These are phyloP conservation scores for Fistulinella prunicolor DNA, from an alignment of 768 basidiomycete genomes.

Conservation along the genomic window DNA sequence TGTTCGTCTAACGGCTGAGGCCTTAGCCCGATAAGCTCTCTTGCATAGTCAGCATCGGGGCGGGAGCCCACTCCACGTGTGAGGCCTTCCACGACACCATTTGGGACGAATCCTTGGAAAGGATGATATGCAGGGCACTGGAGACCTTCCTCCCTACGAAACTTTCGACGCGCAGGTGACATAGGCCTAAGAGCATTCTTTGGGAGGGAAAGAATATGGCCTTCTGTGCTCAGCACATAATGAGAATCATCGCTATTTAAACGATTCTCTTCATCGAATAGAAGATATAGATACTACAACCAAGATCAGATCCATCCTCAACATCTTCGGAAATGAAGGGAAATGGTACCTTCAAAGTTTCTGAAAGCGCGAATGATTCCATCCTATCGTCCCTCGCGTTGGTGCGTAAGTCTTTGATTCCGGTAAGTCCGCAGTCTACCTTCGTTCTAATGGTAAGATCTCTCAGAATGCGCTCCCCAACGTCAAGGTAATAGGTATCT, in stretches of 20 bases:
- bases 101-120: slow-evolving; percentile 32
- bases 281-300: slow-evolving; percentile 80
- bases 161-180: slow-evolving; percentile 55
- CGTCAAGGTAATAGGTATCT: slow-evolving; percentile 89
- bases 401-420: slow-evolving; percentile 74
- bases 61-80: slow-evolving; percentile 68
- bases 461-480: slow-evolving; percentile 78
- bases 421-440: slow-evolving; percentile 83
- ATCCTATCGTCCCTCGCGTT: slow-evolving; percentile 88
- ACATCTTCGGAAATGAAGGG: background rate
- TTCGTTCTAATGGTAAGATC: slow-evolving; percentile 74
- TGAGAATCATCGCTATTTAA: slow-evolving; percentile 77
- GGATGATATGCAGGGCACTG: slow-evolving; percentile 74
- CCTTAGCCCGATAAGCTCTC: slow-evolving; percentile 58
- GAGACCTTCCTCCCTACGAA: slow-evolving; percentile 61
- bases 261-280: slow-evolving; percentile 84
- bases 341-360: slow-evolving; percentile 79
- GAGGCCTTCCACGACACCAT: slow-evolving; percentile 44
- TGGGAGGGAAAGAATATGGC: slow-evolving; percentile 77
- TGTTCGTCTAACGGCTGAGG: slow-evolving; percentile 49
- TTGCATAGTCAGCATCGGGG: slow-evolving; percentile 76
- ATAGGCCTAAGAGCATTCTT: slow-evolving; percentile 50
- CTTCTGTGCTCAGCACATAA: slow-evolving; percentile 94
- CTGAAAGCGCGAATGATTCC: slow-evolving; percentile 95
- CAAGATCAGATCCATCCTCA: slow-evolving; percentile 1